Evolutionary conservation across 75 land plant species (phyloP).

Genomic region (Picea glauca): DNA sequence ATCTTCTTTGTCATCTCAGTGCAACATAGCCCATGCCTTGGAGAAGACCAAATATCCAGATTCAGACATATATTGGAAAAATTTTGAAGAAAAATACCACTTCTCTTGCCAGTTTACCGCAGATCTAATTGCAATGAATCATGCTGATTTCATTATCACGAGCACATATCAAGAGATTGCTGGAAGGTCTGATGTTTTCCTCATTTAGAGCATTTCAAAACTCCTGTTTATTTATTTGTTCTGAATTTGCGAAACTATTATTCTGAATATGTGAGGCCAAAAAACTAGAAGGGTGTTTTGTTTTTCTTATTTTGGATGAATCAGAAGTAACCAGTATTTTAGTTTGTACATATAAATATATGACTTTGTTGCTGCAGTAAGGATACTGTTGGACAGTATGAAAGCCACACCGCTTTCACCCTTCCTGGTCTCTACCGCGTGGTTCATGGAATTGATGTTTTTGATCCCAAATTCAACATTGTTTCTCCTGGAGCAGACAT

Average conservation of each 20-base stretch:
- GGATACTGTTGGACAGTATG: slow-evolving; percentile 66
- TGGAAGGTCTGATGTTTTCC: slow-evolving; percentile 44
- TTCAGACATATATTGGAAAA: slow-evolving; percentile 77
- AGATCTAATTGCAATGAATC: slow-evolving; percentile 77
- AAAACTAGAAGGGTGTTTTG: no score
- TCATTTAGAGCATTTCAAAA: no score
- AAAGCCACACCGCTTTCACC: slow-evolving; percentile 66
- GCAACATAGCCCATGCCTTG: slow-evolving; percentile 76
- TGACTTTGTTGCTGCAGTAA: slow-evolving; percentile 30
- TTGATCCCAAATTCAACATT: slow-evolving; percentile 81
- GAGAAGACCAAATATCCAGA: slow-evolving; percentile 86
- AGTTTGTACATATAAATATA: no score
- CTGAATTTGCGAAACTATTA: no score
- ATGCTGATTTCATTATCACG: slow-evolving; percentile 76
- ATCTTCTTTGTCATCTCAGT: slow-evolving; percentile 24
- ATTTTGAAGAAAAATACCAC: slow-evolving; percentile 67
- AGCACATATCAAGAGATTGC: slow-evolving; percentile 84
- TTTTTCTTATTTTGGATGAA: no score
- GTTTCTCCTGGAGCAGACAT: slow-evolving; percentile 72
- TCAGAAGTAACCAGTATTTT: no score
- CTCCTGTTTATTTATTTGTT: no score
- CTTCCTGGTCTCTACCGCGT: slow-evolving; percentile 66
- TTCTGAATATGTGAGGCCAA: no score
- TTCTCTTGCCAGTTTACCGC: slow-evolving; percentile 85
- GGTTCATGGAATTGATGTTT: slow-evolving; percentile 71